Base-by-base conservation (phyloP, 805 yeast genomes). In the Schwanniomyces sp. region DNA sequence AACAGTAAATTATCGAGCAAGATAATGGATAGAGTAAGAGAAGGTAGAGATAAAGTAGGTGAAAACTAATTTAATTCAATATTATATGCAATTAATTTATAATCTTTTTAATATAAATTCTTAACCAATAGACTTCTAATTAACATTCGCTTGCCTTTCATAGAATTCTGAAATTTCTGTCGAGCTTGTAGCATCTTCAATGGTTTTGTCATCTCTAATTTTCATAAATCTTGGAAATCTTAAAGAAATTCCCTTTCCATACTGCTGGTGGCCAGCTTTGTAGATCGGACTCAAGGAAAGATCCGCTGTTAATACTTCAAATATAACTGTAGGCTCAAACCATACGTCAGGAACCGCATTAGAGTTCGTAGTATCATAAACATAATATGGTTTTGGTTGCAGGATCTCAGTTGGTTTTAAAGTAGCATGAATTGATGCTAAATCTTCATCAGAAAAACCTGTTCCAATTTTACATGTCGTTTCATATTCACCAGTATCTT, bases 401-500 rank as follows among this genome's bases (percentile, higher is more conserved):
- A 69, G 59, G 11, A 82, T 78, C 45, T 83, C 94, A 0, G 90
- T 82, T 2, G 88, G 85, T 37, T 84, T 81, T 48, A 94, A 74
- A 42, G 74, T 74, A 24, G 76, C 79, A 57, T 84, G 75, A 28
- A 94, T 64, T 25, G 67, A 68, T 30, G 81, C 81, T 48, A 94
- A 74, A 59, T 84, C 79, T 53, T 72, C 97, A 54, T 94, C 99
- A 36, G 91, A 81, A 61, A 94, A 94, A 0, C 99, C 99, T 0
- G 99, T 94, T 41, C 99, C 99, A 46, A 95, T 91, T 64, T 94
- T 94, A 71, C 99, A 94, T 37, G 96, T 86, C 0, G 97, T 88
- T 66, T 94, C 98, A 63, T 80, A 90, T 59, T 91, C 97, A 18
- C 95, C 98, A 0, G 90, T 80, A 48, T 92, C 97, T 47, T 83